Percentiles rank a stretch among this genome's conserved stretches.
phyloP scores from a whole-genome alignment of 2,329 filamentous ascomycete species.

The Thelonectria olida region DNA sequence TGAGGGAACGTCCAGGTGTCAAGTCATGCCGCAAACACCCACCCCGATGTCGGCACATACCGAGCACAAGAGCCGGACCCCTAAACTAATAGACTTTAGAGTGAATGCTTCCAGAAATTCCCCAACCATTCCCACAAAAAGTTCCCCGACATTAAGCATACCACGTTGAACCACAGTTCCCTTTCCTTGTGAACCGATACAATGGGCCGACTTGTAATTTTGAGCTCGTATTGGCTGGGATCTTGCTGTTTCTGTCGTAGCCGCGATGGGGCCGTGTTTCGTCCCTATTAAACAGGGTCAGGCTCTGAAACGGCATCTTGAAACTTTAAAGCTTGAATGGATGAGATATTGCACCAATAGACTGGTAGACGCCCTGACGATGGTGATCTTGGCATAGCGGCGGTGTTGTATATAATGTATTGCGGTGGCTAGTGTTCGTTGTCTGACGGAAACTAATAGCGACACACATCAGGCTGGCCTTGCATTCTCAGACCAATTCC shows the following conservation, averaged over 20 bases:
- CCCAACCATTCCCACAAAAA: neutral
- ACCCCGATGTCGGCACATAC: no score
- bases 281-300: constrained; percentile 5
- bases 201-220: neutral
- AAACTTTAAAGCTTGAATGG: neutral
- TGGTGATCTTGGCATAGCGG: neutral
- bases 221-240: neutral
- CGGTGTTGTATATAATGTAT: neutral
- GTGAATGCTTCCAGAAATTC: no score
- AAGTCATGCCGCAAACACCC: no score
- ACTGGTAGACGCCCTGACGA: neutral
- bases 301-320: constrained; percentile 6
- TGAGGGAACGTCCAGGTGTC: no score
- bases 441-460: neutral
- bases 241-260: neutral
- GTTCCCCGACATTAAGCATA: constrained; percentile 1
- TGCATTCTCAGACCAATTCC: neutral
- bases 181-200: neutral
- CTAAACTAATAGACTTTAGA: no score
- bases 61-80: no score
- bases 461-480: neutral
- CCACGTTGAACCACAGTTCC: neutral
- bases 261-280: constrained; percentile 11
- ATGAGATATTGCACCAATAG: constrained; percentile 18
- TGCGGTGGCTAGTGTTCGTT: neutral